Evolutionary conservation across 169 alveolate species (phyloP).

Genomic region (Eimeria tenella): DNA sequence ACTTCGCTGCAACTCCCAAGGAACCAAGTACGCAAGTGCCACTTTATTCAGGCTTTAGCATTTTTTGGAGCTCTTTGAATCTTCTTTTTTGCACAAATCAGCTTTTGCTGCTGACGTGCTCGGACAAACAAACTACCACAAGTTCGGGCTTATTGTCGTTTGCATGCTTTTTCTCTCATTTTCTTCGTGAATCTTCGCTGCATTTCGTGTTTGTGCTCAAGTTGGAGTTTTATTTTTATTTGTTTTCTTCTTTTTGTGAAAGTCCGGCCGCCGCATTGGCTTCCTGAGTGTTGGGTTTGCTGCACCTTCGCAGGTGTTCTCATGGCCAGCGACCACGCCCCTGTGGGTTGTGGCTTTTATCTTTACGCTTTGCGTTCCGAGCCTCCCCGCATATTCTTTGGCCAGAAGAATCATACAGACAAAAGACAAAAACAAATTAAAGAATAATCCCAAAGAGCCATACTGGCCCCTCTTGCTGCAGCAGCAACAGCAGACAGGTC

Average conservation of each 20-base stretch:
- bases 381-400: background rate
- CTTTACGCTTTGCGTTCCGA: slow-evolving; percentile 33
- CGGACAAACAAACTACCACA: too few species aligned
- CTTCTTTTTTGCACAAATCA: too few species aligned
- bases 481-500: too few species aligned
- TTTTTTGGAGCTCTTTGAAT: background rate
- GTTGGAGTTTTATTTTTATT: background rate
- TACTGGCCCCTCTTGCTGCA: too few species aligned
- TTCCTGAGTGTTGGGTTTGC: background rate
- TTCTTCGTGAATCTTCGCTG: too few species aligned
- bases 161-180: background rate
- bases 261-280: background rate
- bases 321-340: slow-evolving; percentile 78
- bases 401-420: background rate
- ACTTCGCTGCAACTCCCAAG: slow-evolving; percentile 60
- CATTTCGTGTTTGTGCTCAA: too few species aligned
- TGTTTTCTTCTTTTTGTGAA: background rate
- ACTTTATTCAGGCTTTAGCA: background rate
- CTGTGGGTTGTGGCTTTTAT: slow-evolving; percentile 70
- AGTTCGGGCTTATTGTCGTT: too few species aligned
- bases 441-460: too few species aligned
- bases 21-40: slow-evolving; percentile 5
- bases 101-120: too few species aligned
- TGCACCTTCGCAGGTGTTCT: slow-evolving; percentile 23
- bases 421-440: too few species aligned